Conservation (phyloP, 441 rosid genomes). For the Croton setiger region DNA sequence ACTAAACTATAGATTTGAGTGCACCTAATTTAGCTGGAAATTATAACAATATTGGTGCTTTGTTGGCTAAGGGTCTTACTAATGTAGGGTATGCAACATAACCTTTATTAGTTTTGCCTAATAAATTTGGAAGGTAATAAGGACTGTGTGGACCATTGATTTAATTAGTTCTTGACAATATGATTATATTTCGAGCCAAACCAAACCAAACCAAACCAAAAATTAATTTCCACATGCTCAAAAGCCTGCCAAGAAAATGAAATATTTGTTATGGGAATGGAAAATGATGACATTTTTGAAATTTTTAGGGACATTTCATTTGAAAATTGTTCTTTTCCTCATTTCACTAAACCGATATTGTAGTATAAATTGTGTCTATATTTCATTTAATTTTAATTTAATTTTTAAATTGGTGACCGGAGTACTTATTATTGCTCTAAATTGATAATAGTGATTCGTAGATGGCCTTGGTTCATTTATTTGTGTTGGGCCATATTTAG, state of each 20-base stretch:
- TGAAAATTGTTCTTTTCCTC: neutral
- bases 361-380: too few species aligned
- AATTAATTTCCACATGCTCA: slow-evolving; percentile 16
- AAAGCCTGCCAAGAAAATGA: neutral
- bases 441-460: neutral
- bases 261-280: slow-evolving; percentile 16
- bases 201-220: neutral
- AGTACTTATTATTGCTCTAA: too few species aligned
- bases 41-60: neutral
- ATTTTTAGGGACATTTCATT: neutral
- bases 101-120: neutral
- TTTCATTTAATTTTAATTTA: too few species aligned
- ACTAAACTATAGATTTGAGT: neutral
- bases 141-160: slow-evolving; percentile 21
- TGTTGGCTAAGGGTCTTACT: neutral
- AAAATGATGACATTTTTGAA: neutral
- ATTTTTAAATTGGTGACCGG: too few species aligned
- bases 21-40: neutral
- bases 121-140: slow-evolving; percentile 16
- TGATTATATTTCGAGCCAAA: neutral
- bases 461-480: neutral
- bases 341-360: neutral
- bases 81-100: slow-evolving; percentile 7
- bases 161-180: slow-evolving; percentile 17
- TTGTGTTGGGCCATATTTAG: neutral